Percentiles rank a stretch among this genome's conserved stretches.
phyloP scores from a whole-genome alignment of 2,329 filamentous ascomycete genomes.

The Chaetomium olivaceum region DNA sequence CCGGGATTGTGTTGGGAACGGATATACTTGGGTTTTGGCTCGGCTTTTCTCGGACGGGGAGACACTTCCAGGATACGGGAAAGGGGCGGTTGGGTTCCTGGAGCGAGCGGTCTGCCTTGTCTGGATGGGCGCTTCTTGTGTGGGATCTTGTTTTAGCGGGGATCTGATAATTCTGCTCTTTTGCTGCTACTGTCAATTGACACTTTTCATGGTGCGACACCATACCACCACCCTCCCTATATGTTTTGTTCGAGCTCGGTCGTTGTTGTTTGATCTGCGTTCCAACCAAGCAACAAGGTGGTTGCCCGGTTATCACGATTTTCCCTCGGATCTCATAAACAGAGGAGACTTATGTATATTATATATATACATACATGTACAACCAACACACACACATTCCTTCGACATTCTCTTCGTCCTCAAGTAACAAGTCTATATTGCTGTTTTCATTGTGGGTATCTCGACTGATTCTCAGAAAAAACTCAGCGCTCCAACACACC shows the following conservation, averaged over 20 bases:
- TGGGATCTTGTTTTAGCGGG: conserved; percentile 1
- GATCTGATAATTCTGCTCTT: neutral
- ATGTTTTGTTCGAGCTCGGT: neutral
- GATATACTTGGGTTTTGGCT: conserved; percentile 6
- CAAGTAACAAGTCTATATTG: conserved; percentile 1
- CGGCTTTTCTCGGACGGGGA: neutral
- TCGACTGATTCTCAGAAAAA: neutral
- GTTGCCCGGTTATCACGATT: neutral
- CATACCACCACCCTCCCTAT: neutral
- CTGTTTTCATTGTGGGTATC: conserved; percentile 10
- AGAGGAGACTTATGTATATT: neutral
- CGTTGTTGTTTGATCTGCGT: neutral
- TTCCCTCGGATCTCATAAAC: neutral
- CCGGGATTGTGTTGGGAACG: neutral
- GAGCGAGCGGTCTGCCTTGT: neutral
- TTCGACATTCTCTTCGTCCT: neutral
- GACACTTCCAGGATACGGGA: neutral
- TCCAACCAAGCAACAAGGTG: neutral
- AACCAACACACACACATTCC: neutral
- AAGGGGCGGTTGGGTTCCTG: neutral
- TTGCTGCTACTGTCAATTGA: neutral
- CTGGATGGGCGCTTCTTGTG: neutral
- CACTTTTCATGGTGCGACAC: neutral
- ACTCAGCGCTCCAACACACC: neutral
- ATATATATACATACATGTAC: neutral